A percentile compares a stretch with the other conserved stretches of the same genome.
phyloP scores from a whole-genome alignment of 148 eudicot genomes.

The Rhododendron henanense region DNA sequence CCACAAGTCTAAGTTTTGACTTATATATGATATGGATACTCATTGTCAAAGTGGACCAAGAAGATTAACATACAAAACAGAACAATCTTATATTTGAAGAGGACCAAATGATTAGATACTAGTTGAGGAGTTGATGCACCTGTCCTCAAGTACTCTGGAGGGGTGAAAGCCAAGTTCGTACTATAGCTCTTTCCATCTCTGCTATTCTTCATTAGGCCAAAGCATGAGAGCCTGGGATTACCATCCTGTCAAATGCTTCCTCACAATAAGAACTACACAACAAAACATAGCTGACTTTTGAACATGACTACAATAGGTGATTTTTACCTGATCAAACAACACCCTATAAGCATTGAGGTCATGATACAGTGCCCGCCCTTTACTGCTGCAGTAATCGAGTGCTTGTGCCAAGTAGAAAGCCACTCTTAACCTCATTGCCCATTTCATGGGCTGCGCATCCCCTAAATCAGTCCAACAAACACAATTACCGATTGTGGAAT shows the following conservation, averaged over 20 bases:
- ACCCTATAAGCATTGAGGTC: conserved; percentile 84
- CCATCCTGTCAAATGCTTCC: conserved; percentile 55
- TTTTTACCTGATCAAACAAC: conserved; percentile 69
- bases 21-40: background rate
- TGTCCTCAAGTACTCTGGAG: conserved; percentile 90
- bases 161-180: conserved; percentile 88
- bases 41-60: background rate
- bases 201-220: conserved; percentile 93
- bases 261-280: conserved; percentile 21
- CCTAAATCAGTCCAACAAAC: conserved; percentile 36
- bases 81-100: background rate
- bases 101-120: background rate
- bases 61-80: background rate
- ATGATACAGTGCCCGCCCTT: conserved; percentile 78
- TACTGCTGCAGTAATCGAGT: conserved; percentile 77
- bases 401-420: conserved; percentile 82
- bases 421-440: conserved; percentile 88
- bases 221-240: conserved; percentile 88
- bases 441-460: conserved; percentile 78
- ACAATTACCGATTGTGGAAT: background rate
- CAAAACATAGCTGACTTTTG: background rate
- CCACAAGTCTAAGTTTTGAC: background rate
- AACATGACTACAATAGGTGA: background rate
- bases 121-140: conserved; percentile 32
- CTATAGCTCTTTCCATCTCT: conserved; percentile 92